phyloP scores from a whole-genome alignment of 1,284 basidiomycete genomes.

The Leccinum fallax region DNA sequence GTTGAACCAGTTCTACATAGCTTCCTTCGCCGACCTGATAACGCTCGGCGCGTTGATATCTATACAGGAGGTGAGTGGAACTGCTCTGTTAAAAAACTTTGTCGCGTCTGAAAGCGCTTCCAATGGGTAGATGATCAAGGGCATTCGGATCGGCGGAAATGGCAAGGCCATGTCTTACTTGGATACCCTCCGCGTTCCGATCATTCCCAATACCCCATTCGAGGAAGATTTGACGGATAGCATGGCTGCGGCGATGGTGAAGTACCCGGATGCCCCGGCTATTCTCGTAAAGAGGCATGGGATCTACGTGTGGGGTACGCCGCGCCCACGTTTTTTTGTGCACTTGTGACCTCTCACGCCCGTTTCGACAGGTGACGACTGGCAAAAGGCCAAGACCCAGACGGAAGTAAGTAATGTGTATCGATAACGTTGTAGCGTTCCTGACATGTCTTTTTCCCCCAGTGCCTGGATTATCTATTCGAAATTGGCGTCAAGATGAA shows the following conservation, averaged over 20 bases:
- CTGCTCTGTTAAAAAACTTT: not conserved
- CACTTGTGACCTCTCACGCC: not conserved
- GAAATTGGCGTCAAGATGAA: conserved; percentile 85
- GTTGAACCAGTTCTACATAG: conserved; percentile 11
- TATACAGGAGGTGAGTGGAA: conserved; percentile 40
- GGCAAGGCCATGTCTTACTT: conserved; percentile 76
- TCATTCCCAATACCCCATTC: conserved; percentile 86
- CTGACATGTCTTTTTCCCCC: not conserved
- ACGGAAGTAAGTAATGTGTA: conserved; percentile 55
- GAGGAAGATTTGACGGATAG: conserved; percentile 86
- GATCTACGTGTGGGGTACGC: conserved; percentile 81
- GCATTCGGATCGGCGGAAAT: conserved; percentile 74
- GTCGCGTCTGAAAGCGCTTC: not conserved
- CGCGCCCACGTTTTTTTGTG: not conserved
- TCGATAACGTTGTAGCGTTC: not conserved
- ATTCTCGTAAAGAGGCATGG: conserved; percentile 83
- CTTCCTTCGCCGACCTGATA: not conserved
- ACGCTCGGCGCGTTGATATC: not conserved
- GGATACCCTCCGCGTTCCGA: conserved; percentile 83
- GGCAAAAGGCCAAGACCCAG: conserved; percentile 89
- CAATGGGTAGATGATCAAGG: conserved; percentile 78
- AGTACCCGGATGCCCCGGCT: conserved; percentile 77
- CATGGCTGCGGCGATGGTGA: conserved; percentile 81
- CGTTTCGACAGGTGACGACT: conserved; percentile 56
- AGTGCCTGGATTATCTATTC: conserved; percentile 87